phyloP scores from a whole-genome alignment of 176 grass and related monocot genomes.

The Lolium perenne region DNA sequence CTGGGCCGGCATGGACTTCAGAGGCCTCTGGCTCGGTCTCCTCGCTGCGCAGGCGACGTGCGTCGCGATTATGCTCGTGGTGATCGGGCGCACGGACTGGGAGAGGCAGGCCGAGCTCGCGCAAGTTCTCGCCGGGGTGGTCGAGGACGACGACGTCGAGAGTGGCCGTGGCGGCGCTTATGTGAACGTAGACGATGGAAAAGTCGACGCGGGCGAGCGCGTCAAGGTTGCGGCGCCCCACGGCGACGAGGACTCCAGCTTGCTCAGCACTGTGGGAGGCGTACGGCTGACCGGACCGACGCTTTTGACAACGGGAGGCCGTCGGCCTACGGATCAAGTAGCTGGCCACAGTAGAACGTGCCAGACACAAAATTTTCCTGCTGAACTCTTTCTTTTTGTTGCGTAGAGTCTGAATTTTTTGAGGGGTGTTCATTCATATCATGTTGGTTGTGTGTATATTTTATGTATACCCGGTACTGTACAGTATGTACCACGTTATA shows the following conservation, averaged over 20 bases:
- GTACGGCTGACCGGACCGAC: constrained; percentile 42
- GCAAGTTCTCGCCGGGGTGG: constrained; percentile 62
- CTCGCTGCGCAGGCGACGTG: constrained; percentile 80
- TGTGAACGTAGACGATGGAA: constrained; percentile 37
- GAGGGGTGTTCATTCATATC: constrained; percentile 17
- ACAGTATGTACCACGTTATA: constrained; percentile 23
- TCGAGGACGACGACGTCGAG: background rate
- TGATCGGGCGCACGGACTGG: constrained; percentile 78
- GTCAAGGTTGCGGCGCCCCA: constrained; percentile 55
- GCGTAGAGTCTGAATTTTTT: background rate
- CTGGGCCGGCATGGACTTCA: constrained; percentile 67
- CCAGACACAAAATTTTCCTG: constrained; percentile 17
- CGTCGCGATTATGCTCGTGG: constrained; percentile 73
- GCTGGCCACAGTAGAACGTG: constrained; percentile 31
- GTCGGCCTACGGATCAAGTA: constrained; percentile 46
- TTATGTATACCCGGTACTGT: background rate
- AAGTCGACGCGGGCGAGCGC: constrained; percentile 41
- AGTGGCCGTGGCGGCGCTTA: background rate
- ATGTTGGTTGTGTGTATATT: background rate
- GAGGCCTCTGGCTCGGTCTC: constrained; percentile 87
- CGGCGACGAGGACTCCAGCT: constrained; percentile 59
- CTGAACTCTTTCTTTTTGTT: background rate
- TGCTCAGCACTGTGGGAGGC: constrained; percentile 51
- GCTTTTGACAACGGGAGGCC: constrained; percentile 30
- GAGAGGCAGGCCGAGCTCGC: constrained; percentile 61